Percentiles rank a stretch among this genome's conserved stretches.
phyloP scores from a whole-genome alignment of 345 rosid species.

The Moricandia arvensis region DNA sequence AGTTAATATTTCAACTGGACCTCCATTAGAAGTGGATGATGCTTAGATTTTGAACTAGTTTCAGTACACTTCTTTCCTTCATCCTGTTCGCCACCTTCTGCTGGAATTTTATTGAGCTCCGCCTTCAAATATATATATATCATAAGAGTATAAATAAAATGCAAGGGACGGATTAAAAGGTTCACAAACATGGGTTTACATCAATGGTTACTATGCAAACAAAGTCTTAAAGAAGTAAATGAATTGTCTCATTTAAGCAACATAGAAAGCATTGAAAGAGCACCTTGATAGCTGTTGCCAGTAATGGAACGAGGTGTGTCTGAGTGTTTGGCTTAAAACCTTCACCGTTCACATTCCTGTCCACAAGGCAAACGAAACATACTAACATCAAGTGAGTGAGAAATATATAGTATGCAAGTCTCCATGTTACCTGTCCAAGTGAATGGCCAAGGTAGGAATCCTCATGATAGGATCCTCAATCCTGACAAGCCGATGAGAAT shows the following conservation, averaged over 20 bases:
- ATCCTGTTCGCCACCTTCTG: slow-evolving; percentile 37
- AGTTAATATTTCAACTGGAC: slow-evolving; percentile 33
- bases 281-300: slow-evolving; percentile 93
- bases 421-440: slow-evolving; percentile 70
- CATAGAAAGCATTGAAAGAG: slow-evolving; percentile 5
- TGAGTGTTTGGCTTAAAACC: slow-evolving; percentile 95
- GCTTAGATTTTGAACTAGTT: slow-evolving; percentile 44
- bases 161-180: neutral
- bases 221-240: neutral
- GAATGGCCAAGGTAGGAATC: slow-evolving; percentile 90
- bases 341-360: slow-evolving; percentile 72
- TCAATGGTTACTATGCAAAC: neutral
- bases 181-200: neutral
- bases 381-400: neutral
- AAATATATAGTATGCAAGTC: neutral
- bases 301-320: slow-evolving; percentile 74
- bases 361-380: slow-evolving; percentile 9
- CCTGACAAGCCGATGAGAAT: slow-evolving; percentile 71
- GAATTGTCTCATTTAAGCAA: neutral
- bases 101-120: slow-evolving; percentile 59
- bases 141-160: too few species aligned
- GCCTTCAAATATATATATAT: slow-evolving; percentile 33
- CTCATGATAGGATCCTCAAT: slow-evolving; percentile 88
- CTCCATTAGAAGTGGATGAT: slow-evolving; percentile 73
- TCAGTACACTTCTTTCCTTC: slow-evolving; percentile 39